These are phyloP conservation scores for Xylariaceae sp. DNA, from an alignment of 2,329 filamentous ascomycete genomes.

Conservation along the genomic window DNA sequence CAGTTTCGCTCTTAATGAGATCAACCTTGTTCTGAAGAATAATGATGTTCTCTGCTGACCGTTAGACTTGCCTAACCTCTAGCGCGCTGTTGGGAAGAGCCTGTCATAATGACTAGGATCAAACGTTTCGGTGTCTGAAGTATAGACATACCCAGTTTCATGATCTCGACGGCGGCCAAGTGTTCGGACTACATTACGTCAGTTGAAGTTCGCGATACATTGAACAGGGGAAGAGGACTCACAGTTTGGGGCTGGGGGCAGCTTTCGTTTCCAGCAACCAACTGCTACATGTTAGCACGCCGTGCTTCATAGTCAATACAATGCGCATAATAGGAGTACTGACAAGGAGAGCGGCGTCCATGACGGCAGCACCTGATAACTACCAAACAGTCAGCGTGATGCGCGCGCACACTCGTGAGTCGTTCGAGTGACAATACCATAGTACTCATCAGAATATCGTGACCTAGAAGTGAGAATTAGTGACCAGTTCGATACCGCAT, in stretches of 20 bases:
- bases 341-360: conserved; percentile 94
- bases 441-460: conserved; percentile 99
- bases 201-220: neutral
- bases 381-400: conserved; percentile 8
- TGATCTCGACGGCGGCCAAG: conserved; percentile 98
- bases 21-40: conserved; percentile 99
- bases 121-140: neutral
- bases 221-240: neutral
- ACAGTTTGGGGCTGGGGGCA: conserved; percentile 93
- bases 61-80: neutral
- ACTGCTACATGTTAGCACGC: conserved; percentile 11
- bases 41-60: conserved; percentile 78
- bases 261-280: conserved; percentile 88
- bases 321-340: conserved; percentile 34
- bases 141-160: conserved; percentile 64
- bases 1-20: conserved; percentile 92
- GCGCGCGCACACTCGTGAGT: neutral
- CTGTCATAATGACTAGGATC: neutral
- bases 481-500: neutral
- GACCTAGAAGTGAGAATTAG: conserved; percentile 41
- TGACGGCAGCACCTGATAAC: conserved; percentile 96
- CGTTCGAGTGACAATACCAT: conserved; percentile 49
- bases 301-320: neutral
- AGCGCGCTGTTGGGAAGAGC: neutral
- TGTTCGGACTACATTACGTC: conserved; percentile 63